Evolutionary conservation across 164 flowering plant genomes (phyloP), one percentile per base, ranked within the genome.

Genomic region (Chloranthus sessilifolius): DNA sequence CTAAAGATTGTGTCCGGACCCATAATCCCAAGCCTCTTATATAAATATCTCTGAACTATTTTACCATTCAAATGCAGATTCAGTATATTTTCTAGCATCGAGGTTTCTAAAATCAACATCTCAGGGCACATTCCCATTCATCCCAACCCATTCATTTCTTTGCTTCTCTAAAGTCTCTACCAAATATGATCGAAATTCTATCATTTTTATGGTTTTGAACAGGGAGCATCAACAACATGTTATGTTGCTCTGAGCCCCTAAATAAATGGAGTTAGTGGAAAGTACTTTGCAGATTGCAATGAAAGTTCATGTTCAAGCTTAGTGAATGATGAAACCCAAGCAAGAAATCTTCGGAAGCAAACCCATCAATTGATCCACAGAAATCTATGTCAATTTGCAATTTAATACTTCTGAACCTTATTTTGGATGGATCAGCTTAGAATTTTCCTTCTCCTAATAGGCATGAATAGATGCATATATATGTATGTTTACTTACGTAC

Each of bases 141-240:
- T 41, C 44, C 3, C 2, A 2, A 7, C 21, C 4, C 4, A 31
- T 1, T 7, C 38, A 20, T 19, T 6, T 31, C 2, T 16, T 30
- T 27, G n/a, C n/a, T n/a, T n/a, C n/a, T n/a, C n/a, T n/a, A n/a
- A n/a, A n/a, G n/a, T n/a, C n/a, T n/a, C n/a, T n/a, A n/a, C n/a
- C n/a, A n/a, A n/a, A n/a, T n/a, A n/a, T n/a, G 3, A 24, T 20
- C 8, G 11, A 17, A 17, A 17, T 45, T 9, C 38, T 12, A 16
- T 39, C 9, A 40, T 4, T 31, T 14, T 56, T 46, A n/a, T n/a
- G n/a, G n/a, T n/a, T n/a, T n/a, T n/a, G n/a, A n/a, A n/a, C 82
- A 90, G 95, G 96, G 89, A 14, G 95, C 99, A 50, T 70, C 99
- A 27, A 92, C 96, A 3, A 82, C 95, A 59, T 88, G 96, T 66